A percentile compares a stretch with the other conserved stretches of the same genome.
These are phyloP conservation scores for Aspergillus heteromorphus DNA, from an alignment of 495 filamentous ascomycete species.

Conservation along the genomic window DNA sequence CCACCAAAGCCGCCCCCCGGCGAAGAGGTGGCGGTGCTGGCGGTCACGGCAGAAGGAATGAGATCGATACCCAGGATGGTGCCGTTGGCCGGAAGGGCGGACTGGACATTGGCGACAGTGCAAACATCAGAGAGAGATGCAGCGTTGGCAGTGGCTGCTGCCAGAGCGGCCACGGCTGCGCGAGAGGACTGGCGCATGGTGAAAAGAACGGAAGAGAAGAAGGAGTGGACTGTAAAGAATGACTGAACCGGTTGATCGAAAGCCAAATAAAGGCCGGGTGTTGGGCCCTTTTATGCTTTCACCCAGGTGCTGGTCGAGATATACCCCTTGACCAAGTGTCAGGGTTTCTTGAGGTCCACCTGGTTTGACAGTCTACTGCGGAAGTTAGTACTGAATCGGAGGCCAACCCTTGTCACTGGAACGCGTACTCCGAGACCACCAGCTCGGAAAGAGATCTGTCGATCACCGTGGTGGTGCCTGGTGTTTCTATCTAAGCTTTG, in stretches of 20 bases:
- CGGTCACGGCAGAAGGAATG: conserved; percentile 26
- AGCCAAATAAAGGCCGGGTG: background rate
- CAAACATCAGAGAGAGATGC: conserved; percentile 28
- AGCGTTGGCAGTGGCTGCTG: conserved; percentile 24
- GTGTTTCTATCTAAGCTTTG: too few species aligned
- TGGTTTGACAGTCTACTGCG: background rate
- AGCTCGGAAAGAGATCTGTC: background rate
- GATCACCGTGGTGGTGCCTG: background rate
- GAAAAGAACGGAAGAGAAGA: conserved; percentile 4
- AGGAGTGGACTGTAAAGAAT: background rate
- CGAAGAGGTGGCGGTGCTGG: conserved; percentile 22
- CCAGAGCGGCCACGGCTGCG: conserved; percentile 22
- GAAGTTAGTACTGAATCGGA: background rate
- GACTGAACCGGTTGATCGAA: background rate
- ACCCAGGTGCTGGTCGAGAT: background rate
- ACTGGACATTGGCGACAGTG: conserved; percentile 28
- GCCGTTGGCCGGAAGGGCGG: conserved; percentile 28
- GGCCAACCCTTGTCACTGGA: background rate
- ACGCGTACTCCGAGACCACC: background rate
- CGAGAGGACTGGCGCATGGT: conserved; percentile 22
- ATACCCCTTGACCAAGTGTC: background rate
- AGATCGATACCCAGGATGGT: conserved; percentile 28
- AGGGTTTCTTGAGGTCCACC: background rate
- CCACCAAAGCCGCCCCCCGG: conserved; percentile 8
- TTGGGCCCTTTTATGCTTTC: background rate